Conservation (phyloP, 2,329 filamentous ascomycete species). For the Penicillium janthinellum region DNA sequence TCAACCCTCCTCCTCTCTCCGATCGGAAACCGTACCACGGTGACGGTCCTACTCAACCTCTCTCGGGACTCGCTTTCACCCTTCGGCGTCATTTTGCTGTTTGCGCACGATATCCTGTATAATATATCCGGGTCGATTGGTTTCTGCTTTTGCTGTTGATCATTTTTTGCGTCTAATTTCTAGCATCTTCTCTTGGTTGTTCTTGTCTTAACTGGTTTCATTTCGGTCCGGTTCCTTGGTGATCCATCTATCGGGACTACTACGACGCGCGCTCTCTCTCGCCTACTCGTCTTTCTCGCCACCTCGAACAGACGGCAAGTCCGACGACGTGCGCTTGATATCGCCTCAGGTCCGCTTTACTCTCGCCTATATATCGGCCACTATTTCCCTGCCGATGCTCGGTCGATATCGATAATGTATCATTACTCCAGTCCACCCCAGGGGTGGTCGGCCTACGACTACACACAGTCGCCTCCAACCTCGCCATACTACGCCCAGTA, state of each 20-base stretch:
- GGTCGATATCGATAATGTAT: slow-evolving; percentile 45
- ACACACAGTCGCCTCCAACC: slow-evolving; percentile 51
- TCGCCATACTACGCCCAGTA: slow-evolving; percentile 56
- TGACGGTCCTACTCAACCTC: slow-evolving; percentile 41
- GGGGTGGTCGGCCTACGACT: slow-evolving; percentile 53
- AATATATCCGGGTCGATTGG: slow-evolving; percentile 43
- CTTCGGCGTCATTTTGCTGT: slow-evolving; percentile 39
- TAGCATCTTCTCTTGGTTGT: slow-evolving; percentile 17
- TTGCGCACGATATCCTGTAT: slow-evolving; percentile 48
- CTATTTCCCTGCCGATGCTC: slow-evolving; percentile 30
- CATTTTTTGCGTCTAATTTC: slow-evolving; percentile 21
- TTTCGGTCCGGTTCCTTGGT: slow-evolving; percentile 22
- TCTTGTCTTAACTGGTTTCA: slow-evolving; percentile 12
- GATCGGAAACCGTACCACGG: slow-evolving; percentile 46
- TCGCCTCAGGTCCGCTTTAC: not conserved
- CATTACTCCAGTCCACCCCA: slow-evolving; percentile 50
- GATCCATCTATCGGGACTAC: not conserved
- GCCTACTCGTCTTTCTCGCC: not conserved
- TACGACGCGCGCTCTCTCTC: not conserved
- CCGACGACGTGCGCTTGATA: not conserved
- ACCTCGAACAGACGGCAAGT: slow-evolving; percentile 1
- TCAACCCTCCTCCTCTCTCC: slow-evolving; percentile 45
- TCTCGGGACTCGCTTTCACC: slow-evolving; percentile 22
- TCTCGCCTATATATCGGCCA: not conserved
- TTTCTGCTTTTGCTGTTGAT: slow-evolving; percentile 19